Conservation (phyloP, 768 basidiomycete species). For the Xerocomus potaroensis region DNA sequence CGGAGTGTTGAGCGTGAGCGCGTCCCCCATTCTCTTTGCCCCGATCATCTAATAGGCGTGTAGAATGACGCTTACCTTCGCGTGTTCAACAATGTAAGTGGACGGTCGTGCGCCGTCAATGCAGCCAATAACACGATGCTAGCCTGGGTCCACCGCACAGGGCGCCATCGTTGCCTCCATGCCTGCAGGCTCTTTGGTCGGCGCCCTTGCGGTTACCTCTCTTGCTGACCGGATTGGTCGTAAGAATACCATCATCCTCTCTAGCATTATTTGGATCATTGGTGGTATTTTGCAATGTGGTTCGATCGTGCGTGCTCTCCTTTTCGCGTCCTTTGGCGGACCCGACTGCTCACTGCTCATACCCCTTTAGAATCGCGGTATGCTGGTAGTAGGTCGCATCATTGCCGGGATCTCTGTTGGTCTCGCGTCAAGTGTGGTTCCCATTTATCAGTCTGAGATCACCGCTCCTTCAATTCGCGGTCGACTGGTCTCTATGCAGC, state of each 20-base stretch:
- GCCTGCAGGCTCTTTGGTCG: constrained; percentile 67
- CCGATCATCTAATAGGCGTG: not conserved
- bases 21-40: not conserved
- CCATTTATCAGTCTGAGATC: constrained; percentile 73
- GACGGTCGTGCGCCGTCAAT: not conserved
- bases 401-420: constrained; percentile 67
- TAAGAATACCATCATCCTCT: constrained; percentile 60
- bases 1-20: constrained; percentile 56
- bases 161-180: constrained; percentile 76
- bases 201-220: constrained; percentile 57
- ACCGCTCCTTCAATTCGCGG: constrained; percentile 70
- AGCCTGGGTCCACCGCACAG: constrained; percentile 53
- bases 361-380: constrained; percentile 55
- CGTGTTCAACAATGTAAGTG: constrained; percentile 25
- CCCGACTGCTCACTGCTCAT: not conserved
- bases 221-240: constrained; percentile 65
- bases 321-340: not conserved
- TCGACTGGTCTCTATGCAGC: constrained; percentile 70
- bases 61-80: constrained; percentile 27
- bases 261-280: constrained; percentile 68
- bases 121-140: constrained; percentile 4
- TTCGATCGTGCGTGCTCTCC: constrained; percentile 33
- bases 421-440: constrained; percentile 61
- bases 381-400: constrained; percentile 69
- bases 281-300: constrained; percentile 73